Base-by-base conservation (phyloP, 140 eudicot species). In the Senecio squalidus region DNA sequence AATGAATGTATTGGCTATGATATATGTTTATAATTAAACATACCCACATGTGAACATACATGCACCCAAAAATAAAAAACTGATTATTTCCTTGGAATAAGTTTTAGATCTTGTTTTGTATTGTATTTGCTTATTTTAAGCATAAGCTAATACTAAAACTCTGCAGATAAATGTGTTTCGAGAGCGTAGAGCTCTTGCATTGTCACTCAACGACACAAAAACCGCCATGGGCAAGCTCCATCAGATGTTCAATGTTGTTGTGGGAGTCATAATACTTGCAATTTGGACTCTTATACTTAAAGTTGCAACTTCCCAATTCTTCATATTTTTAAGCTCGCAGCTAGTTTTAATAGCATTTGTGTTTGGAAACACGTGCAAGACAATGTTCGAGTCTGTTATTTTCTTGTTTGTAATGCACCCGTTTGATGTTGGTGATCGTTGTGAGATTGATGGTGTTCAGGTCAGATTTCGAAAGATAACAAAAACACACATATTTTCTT, bases 341-440 rank as follows among this genome's bases (percentile, higher is more conserved):
- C 60, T 76, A 4, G 56, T 80, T 58, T 60, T 80, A 34, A 83
- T 76, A 9, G 83, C 64, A 0, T 80, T 80, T 36, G 76, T 80
- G 46, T 80, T 80, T 9, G 83, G 86, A 16, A 76, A 80, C 77
- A 76, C 83, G 5, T 71, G 82, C 79, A 80, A 71, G 69, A 67
- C 67, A 7, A 64, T 56, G 27, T 80, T 71, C 28, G 79, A 76
- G 40, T 70, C 78, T 38, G 62, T 67, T 40, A 62, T 76, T 48
- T 76, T 80, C 79, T 60, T 46, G 57, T 80, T 62, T 43, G 44
- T 70, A 9, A 64, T 62, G 90, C 98, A 91, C 65, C 98, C 98
- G 0, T 91, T 74, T 68, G 96, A 91, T 49, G 98, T 91, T 9
- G 98, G 98, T 5, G 98, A 91, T 39, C 96, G 92, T 20, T 79